Evolutionary conservation across 208 protist species (phyloP).

Genomic region (Strigomonas culicis): DNA sequence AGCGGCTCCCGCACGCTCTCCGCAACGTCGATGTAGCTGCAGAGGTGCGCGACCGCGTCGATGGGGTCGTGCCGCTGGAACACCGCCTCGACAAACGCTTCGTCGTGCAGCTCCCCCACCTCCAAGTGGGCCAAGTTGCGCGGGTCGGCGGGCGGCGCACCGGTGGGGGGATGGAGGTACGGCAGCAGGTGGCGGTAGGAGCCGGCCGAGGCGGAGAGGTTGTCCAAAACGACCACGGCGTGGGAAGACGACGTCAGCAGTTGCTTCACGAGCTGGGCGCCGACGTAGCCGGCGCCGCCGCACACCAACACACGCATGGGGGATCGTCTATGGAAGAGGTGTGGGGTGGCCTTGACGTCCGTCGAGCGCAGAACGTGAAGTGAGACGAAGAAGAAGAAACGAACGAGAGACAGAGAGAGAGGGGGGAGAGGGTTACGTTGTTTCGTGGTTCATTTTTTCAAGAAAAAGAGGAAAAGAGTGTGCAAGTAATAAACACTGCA

Average conservation of each 20-base stretch:
- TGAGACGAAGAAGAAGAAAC: conserved; percentile 3
- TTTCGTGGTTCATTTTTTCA: too few species aligned
- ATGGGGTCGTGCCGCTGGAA: conserved; percentile 85
- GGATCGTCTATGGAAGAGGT: conserved; percentile 1
- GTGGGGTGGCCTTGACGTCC: background rate
- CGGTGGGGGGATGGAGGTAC: background rate
- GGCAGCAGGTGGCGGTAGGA: conserved; percentile 27
- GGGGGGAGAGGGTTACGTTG: background rate
- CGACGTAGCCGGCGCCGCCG: conserved; percentile 98
- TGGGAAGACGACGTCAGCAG: conserved; percentile 75
- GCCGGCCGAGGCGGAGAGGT: conserved; percentile 75
- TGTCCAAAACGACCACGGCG: conserved; percentile 94
- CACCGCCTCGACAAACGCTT: conserved; percentile 68
- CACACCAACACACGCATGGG: conserved; percentile 91
- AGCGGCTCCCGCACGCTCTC: conserved; percentile 92
- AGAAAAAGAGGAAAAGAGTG: background rate
- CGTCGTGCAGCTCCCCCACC: conserved; percentile 83
- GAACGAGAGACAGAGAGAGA: conserved; percentile 15
- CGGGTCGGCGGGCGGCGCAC: background rate
- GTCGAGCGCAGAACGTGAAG: background rate
- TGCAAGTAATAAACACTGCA: background rate
- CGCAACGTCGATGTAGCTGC: conserved; percentile 89
- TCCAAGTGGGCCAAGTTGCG: conserved; percentile 41
- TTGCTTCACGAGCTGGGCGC: conserved; percentile 93
- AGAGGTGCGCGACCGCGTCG: conserved; percentile 95